A percentile compares a stretch with the other conserved stretches of the same genome.
These are phyloP conservation scores for Zygotorulaspora mrakii DNA, from an alignment of 1,139 yeast genomes.

Conservation along the genomic window DNA sequence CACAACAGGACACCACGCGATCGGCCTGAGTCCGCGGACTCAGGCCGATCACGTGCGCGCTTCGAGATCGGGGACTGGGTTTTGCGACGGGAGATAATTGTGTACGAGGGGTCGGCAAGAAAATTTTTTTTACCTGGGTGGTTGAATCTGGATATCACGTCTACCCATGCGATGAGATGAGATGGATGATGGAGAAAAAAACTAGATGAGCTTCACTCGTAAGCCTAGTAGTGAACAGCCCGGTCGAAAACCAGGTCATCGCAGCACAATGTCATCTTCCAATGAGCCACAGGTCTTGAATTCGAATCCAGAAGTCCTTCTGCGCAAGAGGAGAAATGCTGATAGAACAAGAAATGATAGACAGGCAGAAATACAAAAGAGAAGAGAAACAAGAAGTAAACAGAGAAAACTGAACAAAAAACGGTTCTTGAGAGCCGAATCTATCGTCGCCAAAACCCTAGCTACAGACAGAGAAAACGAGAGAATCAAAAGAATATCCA, in stretches of 20 bases:
- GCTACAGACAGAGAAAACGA: constrained; percentile 64
- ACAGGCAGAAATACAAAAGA: constrained; percentile 43
- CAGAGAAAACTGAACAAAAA: constrained; percentile 43
- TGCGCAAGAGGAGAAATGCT: constrained; percentile 73
- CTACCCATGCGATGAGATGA: constrained; percentile 20
- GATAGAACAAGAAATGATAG: constrained; percentile 66
- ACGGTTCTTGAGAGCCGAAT: constrained; percentile 69
- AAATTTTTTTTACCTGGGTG: constrained; percentile 3
- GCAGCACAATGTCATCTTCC: constrained; percentile 12
- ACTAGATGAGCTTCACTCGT: no score
- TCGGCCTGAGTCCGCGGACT: no score
- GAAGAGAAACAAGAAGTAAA: constrained; percentile 45
- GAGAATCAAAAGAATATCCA: constrained; percentile 59
- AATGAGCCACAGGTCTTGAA: constrained; percentile 46
- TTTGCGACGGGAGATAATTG: no score
- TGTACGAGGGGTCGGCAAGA: constrained; percentile 4
- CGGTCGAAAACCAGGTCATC: not conserved
- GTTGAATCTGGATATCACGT: not conserved
- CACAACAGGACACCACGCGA: no score
- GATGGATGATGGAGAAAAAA: no score
- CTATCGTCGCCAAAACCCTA: constrained; percentile 59
- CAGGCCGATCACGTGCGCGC: no score
- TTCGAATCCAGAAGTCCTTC: constrained; percentile 70
- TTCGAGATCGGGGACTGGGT: no score
- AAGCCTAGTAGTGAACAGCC: not conserved